Evolutionary conservation across 257 asterid genomes (phyloP), one percentile per base, ranked within the genome.

Genomic region (Phtheirospermum japonicum): DNA sequence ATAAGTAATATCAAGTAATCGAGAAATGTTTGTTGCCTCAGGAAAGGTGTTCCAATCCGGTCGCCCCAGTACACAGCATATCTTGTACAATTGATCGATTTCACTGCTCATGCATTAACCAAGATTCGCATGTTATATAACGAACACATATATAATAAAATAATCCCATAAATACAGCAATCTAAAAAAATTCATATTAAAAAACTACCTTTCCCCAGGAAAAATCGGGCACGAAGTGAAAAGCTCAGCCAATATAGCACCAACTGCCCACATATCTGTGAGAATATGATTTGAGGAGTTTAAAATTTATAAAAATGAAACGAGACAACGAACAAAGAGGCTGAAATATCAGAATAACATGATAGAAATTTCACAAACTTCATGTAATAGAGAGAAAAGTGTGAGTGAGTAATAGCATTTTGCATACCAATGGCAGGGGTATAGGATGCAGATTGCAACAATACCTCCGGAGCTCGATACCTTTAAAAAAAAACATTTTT

Each of bases 391-490:
- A 58, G 53, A 12, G 54, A 51, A 16, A 66, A 10, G 7, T 33
- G 32, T 31, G 50, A 30, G 50, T n/a, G 65, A 63, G 65, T 9
- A 40, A 37, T 26, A 66, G 68, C 28, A 20, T 61, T 45, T 3
- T 66, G 48, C 87, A 73, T 83, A 92, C 99, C 99, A 54, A 92
- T 76, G 40, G 97, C 89, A 79, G 99, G 87, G 61, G 93, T 79
- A 65, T 92, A 92, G 63, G 75, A 78, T 51, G 86, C 76, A 52
- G 90, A 84, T 37, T 79, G 95, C 85, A 92, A 65, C 79, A 92
- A 77, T 57, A 92, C 97, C 78, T 92, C 99, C 17, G 97, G 97
- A 23, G 99, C 99, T 66, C 99, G 97, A 67, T 92, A 92, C 99
- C 99, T 92, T 48, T 34, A 46, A 68, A 46, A 33, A 65, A 59